Evolutionary conservation across 192 early-diverging fungal species (phyloP), one percentile per base, ranked within the genome.

Genomic region (Coemansia asiatica): DNA sequence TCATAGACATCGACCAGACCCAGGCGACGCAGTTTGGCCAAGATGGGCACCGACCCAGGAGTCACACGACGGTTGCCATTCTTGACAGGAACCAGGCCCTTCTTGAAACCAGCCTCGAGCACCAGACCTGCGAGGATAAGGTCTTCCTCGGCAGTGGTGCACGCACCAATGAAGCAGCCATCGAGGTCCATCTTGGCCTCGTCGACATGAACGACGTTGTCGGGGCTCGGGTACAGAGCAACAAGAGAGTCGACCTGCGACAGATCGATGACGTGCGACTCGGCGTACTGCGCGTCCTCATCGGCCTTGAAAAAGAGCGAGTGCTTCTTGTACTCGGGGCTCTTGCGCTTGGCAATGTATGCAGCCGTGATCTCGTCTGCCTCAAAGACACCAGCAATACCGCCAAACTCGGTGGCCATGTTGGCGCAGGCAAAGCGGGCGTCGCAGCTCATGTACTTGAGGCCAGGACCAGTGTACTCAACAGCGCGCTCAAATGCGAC

Each of bases 381-480:
- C 74, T 87, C 89, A 74, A 87, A 93, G 63, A 92, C 90, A 50
- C 90, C 90, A 54, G 90, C 90, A 76, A 92, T 92, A 58, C 88
- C 90, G 61, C 90, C 90, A 85, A 92, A 92, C 75, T 92, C 90
- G 59, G 90, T 92, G 65, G 88, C 85, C 90, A 93, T 93, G 83
- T 90, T 91, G 70, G 90, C 81, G 67, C 90, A 85, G 23, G 90
- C 89, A 68, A 93, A 90, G 50, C 91, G 85, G 28, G 89, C 90
- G 76, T 93, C 90, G 77, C 90, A 91, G 59, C 88, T 88, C 81
- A 91, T 84, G 82, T 93, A 85, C 76, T 91, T 85, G 35, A 91
- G 67, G 16, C 89, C 90, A 26, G 87, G 84, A 12, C 90, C 91
- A 27, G 85, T 89, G 82, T 88, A 91, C 70, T 91, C 89, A 54